Evolutionary conservation across 1,284 basidiomycete species (phyloP).

Genomic region (Puccinia coronata): DNA sequence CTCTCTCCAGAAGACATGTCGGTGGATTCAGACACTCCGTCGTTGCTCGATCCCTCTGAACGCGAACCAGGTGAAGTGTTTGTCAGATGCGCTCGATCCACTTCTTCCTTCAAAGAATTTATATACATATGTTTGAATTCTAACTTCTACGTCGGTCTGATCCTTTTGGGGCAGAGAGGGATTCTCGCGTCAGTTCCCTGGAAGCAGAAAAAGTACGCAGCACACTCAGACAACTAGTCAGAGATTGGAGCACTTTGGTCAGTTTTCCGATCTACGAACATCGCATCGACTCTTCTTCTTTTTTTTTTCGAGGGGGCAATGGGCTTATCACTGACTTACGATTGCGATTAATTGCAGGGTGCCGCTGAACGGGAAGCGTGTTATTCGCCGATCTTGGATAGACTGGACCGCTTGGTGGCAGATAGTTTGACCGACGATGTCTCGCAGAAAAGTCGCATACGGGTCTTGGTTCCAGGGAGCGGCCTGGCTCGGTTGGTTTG

Average conservation of each 20-base stretch:
- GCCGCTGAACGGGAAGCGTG: conserved; percentile 71
- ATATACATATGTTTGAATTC: neutral
- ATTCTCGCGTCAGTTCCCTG: neutral
- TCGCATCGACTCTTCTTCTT: neutral
- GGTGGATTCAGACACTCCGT: neutral
- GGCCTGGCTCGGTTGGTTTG: conserved; percentile 81
- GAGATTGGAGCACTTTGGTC: conserved; percentile 84
- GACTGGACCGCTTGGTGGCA: conserved; percentile 70
- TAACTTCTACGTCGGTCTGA: neutral
- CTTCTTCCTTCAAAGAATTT: neutral
- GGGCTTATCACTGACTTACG: neutral
- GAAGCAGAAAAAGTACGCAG: conserved; percentile 62
- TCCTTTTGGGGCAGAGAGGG: neutral
- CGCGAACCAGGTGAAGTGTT: conserved; percentile 7
- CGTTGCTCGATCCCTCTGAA: neutral
- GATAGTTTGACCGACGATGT: conserved; percentile 65
- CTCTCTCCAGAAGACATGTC: neutral
- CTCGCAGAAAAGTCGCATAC: conserved; percentile 63
- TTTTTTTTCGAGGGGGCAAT: neutral
- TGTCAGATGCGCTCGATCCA: neutral
- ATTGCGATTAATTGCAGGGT: conserved; percentile 64
- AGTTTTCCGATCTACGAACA: conserved; percentile 44
- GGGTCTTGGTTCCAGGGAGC: conserved; percentile 82
- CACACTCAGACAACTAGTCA: conserved; percentile 83
- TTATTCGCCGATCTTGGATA: conserved; percentile 77